Evolutionary conservation across 179 eudicot species (phyloP).

Genomic region (Pouteria campechiana): DNA sequence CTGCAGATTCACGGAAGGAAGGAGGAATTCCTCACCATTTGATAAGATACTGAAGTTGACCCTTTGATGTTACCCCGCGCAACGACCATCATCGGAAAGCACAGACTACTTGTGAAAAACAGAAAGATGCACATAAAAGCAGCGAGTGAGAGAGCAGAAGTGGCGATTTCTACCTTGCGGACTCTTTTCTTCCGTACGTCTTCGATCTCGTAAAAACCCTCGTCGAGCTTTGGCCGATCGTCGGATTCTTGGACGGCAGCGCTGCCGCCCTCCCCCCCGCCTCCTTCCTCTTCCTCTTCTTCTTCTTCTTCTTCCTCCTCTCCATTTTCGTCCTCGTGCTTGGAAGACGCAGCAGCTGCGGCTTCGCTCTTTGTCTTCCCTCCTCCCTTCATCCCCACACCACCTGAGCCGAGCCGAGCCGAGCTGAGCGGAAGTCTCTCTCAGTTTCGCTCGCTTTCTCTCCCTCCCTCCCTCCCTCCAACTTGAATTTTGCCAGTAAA

Average conservation of each 20-base stretch:
- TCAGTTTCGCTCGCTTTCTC: too few relatives aligned
- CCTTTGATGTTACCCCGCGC: conserved; percentile 30
- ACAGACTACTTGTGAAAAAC: neutral
- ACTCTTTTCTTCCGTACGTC: conserved; percentile 59
- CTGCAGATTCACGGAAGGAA: neutral
- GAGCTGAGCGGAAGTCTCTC: too few relatives aligned
- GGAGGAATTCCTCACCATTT: conserved; percentile 61
- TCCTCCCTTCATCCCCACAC: too few relatives aligned
- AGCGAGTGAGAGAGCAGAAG: neutral
- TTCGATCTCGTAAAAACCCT: conserved; percentile 75
- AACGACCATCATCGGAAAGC: neutral
- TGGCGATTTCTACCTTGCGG: conserved; percentile 41
- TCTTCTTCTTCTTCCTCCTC: conserved; percentile 6
- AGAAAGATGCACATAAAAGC: neutral
- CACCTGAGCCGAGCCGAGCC: too few relatives aligned
- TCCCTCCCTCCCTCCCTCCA: too few relatives aligned
- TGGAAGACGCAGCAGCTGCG: too few relatives aligned
- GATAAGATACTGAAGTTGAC: conserved; percentile 77
- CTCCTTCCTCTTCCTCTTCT: conserved; percentile 3
- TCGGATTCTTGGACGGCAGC: conserved; percentile 9
- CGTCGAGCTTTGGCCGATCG: conserved; percentile 53
- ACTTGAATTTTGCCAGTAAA: too few relatives aligned
- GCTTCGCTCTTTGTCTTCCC: too few relatives aligned
- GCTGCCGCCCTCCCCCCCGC: conserved; percentile 5
- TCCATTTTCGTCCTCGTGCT: too few relatives aligned